These are phyloP conservation scores for Umbilicus rupestris DNA, from an alignment of 164 flowering plant species.

Conservation along the genomic window DNA sequence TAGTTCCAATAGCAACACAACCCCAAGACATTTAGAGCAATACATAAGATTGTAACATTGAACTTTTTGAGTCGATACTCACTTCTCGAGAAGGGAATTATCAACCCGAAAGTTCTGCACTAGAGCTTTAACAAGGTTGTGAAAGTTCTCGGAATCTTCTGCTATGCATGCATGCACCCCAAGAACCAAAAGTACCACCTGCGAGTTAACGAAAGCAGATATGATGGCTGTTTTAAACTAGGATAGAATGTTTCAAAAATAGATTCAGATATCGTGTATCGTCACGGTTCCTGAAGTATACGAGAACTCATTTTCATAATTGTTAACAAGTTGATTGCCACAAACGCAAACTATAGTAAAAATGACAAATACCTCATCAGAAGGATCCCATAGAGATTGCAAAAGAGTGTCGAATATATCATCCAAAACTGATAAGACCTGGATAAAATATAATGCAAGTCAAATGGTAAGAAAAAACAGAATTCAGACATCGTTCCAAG, in stretches of 20 bases:
- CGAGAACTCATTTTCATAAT: background rate
- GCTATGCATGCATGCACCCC: slow-evolving; percentile 97
- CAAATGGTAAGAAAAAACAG: background rate
- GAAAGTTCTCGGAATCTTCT: slow-evolving; percentile 62
- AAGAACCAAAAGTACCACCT: slow-evolving; percentile 95
- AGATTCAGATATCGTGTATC: too few relatives aligned
- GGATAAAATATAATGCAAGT: slow-evolving; percentile 17
- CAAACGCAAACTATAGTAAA: background rate
- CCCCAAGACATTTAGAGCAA: background rate
- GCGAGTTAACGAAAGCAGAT: background rate
- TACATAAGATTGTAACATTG: background rate
- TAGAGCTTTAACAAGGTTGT: slow-evolving; percentile 62
- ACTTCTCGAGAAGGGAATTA: slow-evolving; percentile 84
- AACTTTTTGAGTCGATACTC: slow-evolving; percentile 20
- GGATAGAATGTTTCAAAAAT: too few relatives aligned
- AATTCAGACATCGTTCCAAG: background rate
- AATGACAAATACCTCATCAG: slow-evolving; percentile 61
- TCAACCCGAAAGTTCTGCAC: slow-evolving; percentile 65
- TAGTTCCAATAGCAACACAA: background rate
- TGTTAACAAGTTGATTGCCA: background rate
- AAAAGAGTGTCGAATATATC: slow-evolving; percentile 79
- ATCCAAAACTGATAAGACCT: slow-evolving; percentile 65
- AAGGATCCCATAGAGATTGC: slow-evolving; percentile 73
- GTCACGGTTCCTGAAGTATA: background rate
- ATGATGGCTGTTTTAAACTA: background rate